Conservation (phyloP, 2,329 filamentous ascomycete genomes). For the Mycosphaerella sp. region DNA sequence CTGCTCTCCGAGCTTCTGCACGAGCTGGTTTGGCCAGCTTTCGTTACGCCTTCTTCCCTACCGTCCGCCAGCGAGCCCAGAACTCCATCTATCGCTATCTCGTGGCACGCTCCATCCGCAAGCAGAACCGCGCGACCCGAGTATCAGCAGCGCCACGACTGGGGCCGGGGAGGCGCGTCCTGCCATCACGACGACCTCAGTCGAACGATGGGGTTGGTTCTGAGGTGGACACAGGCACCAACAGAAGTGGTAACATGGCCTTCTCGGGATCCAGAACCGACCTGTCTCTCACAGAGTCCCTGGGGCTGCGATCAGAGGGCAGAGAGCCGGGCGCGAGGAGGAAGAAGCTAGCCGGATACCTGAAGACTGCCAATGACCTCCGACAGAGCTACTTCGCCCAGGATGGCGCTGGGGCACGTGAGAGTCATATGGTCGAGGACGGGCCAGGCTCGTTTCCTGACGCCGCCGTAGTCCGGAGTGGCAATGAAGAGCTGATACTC, state of each 20-base stretch:
- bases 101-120: constrained; percentile 28
- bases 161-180: constrained; percentile 2
- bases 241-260: constrained; percentile 30
- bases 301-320: constrained; percentile 35
- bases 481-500: constrained; percentile 85
- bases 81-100: constrained; percentile 59
- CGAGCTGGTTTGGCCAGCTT: constrained; percentile 62
- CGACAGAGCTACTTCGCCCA: constrained; percentile 54
- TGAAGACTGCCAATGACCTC: constrained; percentile 65
- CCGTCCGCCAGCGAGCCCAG: constrained; percentile 64
- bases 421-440: constrained; percentile 21
- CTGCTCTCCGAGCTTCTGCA: constrained; percentile 56
- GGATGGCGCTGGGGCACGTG: constrained; percentile 36
- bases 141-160: constrained; percentile 2
- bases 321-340: constrained; percentile 64
- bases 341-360: constrained; percentile 67
- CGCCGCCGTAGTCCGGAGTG: constrained; percentile 69
- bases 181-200: background rate
- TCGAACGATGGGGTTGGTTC: constrained; percentile 31
- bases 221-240: background rate
- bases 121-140: constrained; percentile 20
- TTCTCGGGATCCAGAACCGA: constrained; percentile 21
- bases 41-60: constrained; percentile 67
- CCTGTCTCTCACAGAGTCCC: constrained; percentile 33
- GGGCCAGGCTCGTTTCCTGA: constrained; percentile 66